Evolutionary conservation across 1,139 yeast species (phyloP).

Genomic region (Arxiozyma slooffiae): DNA sequence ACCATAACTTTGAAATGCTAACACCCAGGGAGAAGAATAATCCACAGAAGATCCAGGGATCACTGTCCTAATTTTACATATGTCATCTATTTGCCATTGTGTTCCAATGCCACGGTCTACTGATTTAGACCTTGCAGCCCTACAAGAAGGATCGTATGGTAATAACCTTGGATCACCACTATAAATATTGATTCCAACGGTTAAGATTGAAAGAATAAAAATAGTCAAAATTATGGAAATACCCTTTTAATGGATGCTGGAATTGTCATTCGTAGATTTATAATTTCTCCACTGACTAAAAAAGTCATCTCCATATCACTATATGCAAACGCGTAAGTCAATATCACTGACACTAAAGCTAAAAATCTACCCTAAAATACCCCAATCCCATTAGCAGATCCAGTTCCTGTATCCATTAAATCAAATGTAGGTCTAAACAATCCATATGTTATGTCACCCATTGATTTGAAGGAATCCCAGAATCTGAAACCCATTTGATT

Average conservation of each 20-base stretch:
- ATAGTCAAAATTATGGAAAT: slow-evolving; percentile 59
- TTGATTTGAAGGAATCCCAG: slow-evolving; percentile 52
- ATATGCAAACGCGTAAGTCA: slow-evolving; percentile 61
- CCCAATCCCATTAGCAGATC: slow-evolving; percentile 38
- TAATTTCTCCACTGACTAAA: slow-evolving; percentile 80
- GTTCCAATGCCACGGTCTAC: slow-evolving; percentile 14
- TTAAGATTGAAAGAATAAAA: slow-evolving; percentile 55
- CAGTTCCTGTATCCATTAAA: slow-evolving; percentile 42
- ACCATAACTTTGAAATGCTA: slow-evolving; percentile 62
- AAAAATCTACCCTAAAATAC: slow-evolving; percentile 58
- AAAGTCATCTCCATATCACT: slow-evolving; percentile 76
- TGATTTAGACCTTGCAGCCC: slow-evolving; percentile 11
- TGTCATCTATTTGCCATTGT: slow-evolving; percentile 20
- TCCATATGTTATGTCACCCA: slow-evolving; percentile 49
- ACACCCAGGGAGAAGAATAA: slow-evolving; percentile 68
- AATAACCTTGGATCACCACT: slow-evolving; percentile 65
- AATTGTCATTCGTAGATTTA: slow-evolving; percentile 65
- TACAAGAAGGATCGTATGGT: slow-evolving; percentile 10
- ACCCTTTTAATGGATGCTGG: slow-evolving; percentile 71
- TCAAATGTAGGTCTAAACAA: slow-evolving; percentile 63
- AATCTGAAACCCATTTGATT: slow-evolving; percentile 49
- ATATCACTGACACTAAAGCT: slow-evolving; percentile 51
- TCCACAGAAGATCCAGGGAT: slow-evolving; percentile 28
- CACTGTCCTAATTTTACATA: slow-evolving; percentile 10
- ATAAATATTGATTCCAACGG: slow-evolving; percentile 61